A percentile compares a stretch with the other conserved stretches of the same genome.
phyloP scores from a whole-genome alignment of 2,329 filamentous ascomycete species.

The Aspergillus fischeri region DNA sequence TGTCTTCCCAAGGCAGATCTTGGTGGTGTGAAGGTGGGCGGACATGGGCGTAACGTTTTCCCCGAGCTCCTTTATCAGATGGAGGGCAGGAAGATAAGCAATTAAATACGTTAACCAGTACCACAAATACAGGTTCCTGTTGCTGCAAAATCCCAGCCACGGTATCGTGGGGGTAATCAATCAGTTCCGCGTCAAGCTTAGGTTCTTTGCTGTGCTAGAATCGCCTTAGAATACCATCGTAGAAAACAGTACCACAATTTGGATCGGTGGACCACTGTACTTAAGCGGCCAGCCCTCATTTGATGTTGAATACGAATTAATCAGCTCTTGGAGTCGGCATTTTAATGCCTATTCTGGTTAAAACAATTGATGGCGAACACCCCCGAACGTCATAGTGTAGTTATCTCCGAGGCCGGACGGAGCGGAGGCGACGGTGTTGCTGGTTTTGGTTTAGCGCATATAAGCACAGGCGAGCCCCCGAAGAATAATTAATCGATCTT shows the following conservation, averaged over 20 bases:
- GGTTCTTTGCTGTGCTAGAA: background rate
- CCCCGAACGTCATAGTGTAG: background rate
- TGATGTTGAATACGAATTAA: background rate
- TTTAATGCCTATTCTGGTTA: background rate
- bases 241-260: background rate
- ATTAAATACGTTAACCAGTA: background rate
- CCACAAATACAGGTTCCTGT: background rate
- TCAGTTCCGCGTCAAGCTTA: background rate
- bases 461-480: background rate
- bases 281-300: background rate
- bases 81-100: conserved; percentile 2
- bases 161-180: background rate
- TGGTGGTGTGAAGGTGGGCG: background rate
- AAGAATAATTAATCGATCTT: conserved; percentile 13
- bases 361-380: background rate
- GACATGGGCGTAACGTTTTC: background rate
- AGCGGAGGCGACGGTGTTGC: conserved; percentile 14
- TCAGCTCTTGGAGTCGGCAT: background rate
- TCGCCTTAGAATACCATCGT: background rate
- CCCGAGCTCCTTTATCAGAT: conserved; percentile 10
- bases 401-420: conserved; percentile 12
- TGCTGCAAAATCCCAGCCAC: background rate
- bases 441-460: conserved; percentile 6
- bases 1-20: background rate
- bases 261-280: background rate